Percentiles rank a stretch among this genome's conserved stretches.
Conservation (phyloP, 495 filamentous ascomycete species). For the Aspergillus cavernicola region DNA sequence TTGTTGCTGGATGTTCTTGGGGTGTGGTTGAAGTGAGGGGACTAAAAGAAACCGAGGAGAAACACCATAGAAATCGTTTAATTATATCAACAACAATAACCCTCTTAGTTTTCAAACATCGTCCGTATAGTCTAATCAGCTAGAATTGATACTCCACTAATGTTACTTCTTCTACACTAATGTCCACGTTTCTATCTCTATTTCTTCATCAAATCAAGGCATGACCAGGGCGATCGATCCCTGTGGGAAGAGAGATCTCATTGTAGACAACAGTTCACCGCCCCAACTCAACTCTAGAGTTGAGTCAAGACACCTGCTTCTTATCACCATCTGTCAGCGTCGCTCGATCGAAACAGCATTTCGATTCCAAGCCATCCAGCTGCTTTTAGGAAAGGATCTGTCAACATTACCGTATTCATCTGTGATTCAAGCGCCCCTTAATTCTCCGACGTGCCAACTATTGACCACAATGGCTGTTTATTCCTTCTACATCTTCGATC, state of each 20-base stretch:
- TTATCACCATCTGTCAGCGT: too few species aligned
- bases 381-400: background rate
- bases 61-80: background rate
- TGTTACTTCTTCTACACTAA: too few species aligned
- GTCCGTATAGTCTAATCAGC: background rate
- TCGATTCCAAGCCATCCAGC: too few species aligned
- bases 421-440: background rate
- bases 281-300: background rate
- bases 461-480: conserved; percentile 75
- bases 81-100: background rate
- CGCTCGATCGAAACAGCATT: too few species aligned
- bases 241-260: too few species aligned
- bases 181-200: background rate
- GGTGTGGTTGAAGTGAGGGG: background rate
- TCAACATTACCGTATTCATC: background rate
- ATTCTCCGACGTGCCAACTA: conserved; percentile 5
- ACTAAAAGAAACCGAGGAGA: too few species aligned
- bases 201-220: background rate
- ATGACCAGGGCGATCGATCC: too few species aligned
- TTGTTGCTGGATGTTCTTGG: background rate
- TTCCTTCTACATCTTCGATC: conserved; percentile 98
- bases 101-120: background rate
- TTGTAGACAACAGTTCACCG: background rate
- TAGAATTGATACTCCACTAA: too few species aligned
- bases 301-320: too few species aligned